Percentiles rank a stretch among this genome's conserved stretches.
phyloP scores from a whole-genome alignment of 2,329 filamentous ascomycete genomes.

The Neonectria ditissima region DNA sequence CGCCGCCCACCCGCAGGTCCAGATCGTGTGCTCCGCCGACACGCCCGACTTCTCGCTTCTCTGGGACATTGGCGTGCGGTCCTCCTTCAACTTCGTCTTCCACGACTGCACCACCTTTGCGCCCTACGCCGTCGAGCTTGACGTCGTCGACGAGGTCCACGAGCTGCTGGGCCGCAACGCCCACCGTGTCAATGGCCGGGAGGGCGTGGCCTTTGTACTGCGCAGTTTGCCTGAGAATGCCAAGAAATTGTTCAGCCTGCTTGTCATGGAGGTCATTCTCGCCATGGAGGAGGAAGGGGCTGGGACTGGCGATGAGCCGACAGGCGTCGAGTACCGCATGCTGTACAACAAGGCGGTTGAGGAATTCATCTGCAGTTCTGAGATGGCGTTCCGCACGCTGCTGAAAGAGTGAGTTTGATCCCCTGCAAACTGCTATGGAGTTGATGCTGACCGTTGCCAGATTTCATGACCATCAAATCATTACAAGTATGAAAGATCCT shows the following conservation, averaged over 20 bases:
- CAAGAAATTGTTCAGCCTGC: conserved; percentile 83
- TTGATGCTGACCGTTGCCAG: conserved; percentile 55
- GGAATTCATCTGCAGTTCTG: conserved; percentile 96
- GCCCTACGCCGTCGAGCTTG: conserved; percentile 77
- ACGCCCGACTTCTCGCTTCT: conserved; percentile 88
- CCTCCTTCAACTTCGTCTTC: conserved; percentile 87
- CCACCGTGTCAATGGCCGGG: conserved; percentile 84
- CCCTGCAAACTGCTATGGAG: not conserved
- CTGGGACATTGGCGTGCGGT: conserved; percentile 89
- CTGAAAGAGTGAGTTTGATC: conserved; percentile 80
- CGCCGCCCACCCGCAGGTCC: conserved; percentile 77
- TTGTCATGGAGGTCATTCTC: conserved; percentile 86
- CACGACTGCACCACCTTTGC: conserved; percentile 95
- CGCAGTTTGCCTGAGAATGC: conserved; percentile 93
- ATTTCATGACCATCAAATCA: conserved; percentile 98
- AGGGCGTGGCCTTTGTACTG: conserved; percentile 91
- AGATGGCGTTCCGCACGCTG: conserved; percentile 93
- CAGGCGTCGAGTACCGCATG: conserved; percentile 88
- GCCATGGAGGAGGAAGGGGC: conserved; percentile 72
- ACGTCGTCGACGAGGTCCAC: conserved; percentile 91
- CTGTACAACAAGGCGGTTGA: conserved; percentile 96
- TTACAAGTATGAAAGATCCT: conserved; percentile 87
- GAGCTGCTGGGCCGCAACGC: conserved; percentile 85
- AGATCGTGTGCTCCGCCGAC: conserved; percentile 84
- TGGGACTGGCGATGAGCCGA: conserved; percentile 61